phyloP scores from a whole-genome alignment of 2,329 filamentous ascomycete genomes.

The Sarocladium strictum region DNA sequence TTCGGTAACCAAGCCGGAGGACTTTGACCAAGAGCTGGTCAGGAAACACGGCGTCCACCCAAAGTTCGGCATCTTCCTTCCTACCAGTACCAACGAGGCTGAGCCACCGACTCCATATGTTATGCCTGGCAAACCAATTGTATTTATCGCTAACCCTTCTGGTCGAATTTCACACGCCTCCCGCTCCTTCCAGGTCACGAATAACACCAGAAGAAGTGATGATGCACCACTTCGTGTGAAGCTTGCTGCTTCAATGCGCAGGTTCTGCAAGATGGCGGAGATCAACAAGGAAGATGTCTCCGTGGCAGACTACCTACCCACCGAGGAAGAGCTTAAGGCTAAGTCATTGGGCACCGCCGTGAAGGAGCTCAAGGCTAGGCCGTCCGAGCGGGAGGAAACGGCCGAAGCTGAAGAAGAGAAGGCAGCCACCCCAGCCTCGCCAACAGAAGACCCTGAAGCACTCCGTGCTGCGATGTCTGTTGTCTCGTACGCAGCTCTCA shows the following conservation, averaged over 20 bases:
- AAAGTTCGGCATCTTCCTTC: conserved; percentile 45
- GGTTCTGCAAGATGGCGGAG: conserved; percentile 30
- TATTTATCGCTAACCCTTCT: conserved; percentile 40
- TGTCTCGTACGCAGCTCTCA: conserved; percentile 16
- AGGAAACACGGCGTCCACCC: conserved; percentile 46
- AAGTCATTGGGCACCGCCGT: conserved; percentile 30
- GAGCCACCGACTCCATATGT: conserved; percentile 34
- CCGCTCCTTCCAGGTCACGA: conserved; percentile 32
- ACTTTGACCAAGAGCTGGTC: conserved; percentile 45
- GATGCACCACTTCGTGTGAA: conserved; percentile 28
- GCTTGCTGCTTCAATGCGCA: conserved; percentile 27
- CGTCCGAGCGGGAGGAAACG: conserved; percentile 17
- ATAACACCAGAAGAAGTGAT: conserved; percentile 26
- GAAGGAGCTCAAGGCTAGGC: conserved; percentile 25
- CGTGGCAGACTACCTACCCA: conserved; percentile 25
- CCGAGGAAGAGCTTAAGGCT: conserved; percentile 26
- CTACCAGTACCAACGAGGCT: conserved; percentile 38
- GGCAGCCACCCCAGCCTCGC: not conserved
- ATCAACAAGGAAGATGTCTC: conserved; percentile 28
- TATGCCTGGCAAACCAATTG: conserved; percentile 41
- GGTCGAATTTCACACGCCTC: conserved; percentile 45
- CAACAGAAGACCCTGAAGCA: conserved; percentile 9
- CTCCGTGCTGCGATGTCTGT: conserved; percentile 11
- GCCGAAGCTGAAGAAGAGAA: conserved; percentile 12
- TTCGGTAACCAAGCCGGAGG: conserved; percentile 39